Conservation (phyloP, 192 early-diverging fungal genomes). For the Gaertneriomyces semiglobifer region DNA sequence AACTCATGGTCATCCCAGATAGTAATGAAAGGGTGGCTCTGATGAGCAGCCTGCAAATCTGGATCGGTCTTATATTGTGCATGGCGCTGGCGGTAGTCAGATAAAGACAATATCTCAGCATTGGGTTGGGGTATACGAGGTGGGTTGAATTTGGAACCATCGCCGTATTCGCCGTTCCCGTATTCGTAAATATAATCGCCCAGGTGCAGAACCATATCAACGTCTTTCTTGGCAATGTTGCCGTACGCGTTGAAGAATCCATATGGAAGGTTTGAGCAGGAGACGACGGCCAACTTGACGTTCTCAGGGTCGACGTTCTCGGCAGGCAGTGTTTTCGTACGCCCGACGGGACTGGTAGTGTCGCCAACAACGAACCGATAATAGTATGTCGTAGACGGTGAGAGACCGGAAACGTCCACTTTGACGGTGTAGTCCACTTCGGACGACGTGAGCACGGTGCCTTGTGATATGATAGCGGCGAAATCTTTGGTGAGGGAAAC, state of each 20-base stretch:
- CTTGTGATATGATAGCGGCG: conserved; percentile 11
- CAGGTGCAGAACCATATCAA: conserved; percentile 41
- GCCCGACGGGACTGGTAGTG: conserved; percentile 22
- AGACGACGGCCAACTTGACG: conserved; percentile 36
- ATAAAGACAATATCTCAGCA: conserved; percentile 15
- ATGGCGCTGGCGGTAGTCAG: conserved; percentile 40
- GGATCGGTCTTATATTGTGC: conserved; percentile 41
- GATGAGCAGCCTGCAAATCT: conserved; percentile 35
- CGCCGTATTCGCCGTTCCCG: conserved; percentile 34
- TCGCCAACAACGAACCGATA: conserved; percentile 11
- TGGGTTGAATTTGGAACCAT: conserved; percentile 24
- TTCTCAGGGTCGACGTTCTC: conserved; percentile 14
- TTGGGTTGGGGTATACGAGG: conserved; percentile 33
- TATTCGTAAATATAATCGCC: conserved; percentile 49
- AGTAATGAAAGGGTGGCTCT: conserved; percentile 31
- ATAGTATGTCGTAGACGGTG: conserved; percentile 24
- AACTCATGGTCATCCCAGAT: conserved; percentile 48
- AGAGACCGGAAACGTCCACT: conserved; percentile 33
- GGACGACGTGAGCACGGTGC: conserved; percentile 24
- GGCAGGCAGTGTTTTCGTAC: conserved; percentile 37
- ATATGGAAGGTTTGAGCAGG: conserved; percentile 35
- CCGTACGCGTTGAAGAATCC: conserved; percentile 45
- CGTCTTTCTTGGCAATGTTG: conserved; percentile 24
- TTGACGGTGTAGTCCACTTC: conserved; percentile 45
- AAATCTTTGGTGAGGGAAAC: conserved; percentile 18